A percentile compares a stretch with the other conserved stretches of the same genome.
Evolutionary conservation across 1,284 basidiomycete genomes (phyloP).

Genomic region (Kalmanozyma brasiliensis): DNA sequence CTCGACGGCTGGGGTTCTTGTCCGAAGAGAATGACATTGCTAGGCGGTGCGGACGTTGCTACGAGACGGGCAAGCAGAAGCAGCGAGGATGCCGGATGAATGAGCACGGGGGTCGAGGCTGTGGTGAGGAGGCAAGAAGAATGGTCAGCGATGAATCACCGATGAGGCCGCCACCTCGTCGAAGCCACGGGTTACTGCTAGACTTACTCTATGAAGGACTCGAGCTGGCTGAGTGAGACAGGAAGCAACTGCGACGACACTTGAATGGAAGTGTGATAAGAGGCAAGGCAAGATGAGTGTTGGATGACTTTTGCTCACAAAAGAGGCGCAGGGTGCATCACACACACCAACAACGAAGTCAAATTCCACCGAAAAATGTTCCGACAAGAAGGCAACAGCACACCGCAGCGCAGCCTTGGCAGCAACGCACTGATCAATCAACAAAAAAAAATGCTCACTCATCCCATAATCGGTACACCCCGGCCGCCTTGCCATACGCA

Average conservation of each 20-base stretch:
- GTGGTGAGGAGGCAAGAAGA: background rate
- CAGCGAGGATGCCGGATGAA: background rate
- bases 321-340: background rate
- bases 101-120: background rate
- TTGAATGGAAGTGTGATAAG: background rate
- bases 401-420: no score
- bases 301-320: background rate
- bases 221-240: background rate
- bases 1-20: constrained; percentile 38
- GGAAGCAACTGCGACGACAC: background rate
- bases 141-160: background rate
- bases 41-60: background rate
- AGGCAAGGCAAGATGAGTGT: background rate
- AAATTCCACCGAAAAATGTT: no score
- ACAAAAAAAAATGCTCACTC: constrained; percentile 5
- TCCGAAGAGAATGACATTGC: constrained; percentile 48
- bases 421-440: background rate
- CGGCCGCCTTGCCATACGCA: no score
- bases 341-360: background rate
- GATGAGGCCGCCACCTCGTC: no score
- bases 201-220: no score
- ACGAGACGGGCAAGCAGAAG: background rate
- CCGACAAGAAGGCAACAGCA: no score
- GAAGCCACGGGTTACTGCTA: no score
- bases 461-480: background rate